Percentiles rank a stretch among this genome's conserved stretches.
Evolutionary conservation across 2,329 filamentous ascomycete species (phyloP).

Genomic region (Fusarium continuum): DNA sequence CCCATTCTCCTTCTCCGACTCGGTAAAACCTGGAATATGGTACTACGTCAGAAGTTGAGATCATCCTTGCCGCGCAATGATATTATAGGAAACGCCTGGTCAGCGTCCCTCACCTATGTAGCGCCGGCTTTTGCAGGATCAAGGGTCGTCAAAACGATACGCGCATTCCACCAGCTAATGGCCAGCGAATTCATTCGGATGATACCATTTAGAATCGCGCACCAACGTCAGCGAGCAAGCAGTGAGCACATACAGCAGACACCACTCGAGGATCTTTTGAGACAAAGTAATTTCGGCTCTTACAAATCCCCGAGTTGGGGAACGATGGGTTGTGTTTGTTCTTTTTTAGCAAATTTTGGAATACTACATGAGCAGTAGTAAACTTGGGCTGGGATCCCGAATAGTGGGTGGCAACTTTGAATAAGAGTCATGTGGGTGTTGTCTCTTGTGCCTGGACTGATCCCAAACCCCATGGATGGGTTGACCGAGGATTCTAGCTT

Average conservation of each 20-base stretch:
- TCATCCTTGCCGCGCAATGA: slow-evolving; percentile 61
- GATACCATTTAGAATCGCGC: slow-evolving; percentile 39
- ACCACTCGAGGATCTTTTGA: slow-evolving; percentile 17
- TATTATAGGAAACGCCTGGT: slow-evolving; percentile 59
- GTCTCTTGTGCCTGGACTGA: slow-evolving; percentile 13
- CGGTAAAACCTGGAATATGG: slow-evolving; percentile 46
- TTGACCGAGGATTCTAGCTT: slow-evolving; percentile 16
- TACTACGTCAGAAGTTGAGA: slow-evolving; percentile 65
- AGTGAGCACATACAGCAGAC: slow-evolving; percentile 56
- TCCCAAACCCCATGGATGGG: slow-evolving; percentile 5
- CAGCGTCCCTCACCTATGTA: slow-evolving; percentile 53
- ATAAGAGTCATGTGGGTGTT: slow-evolving; percentile 16
- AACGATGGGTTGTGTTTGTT: background rate
- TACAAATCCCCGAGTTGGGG: slow-evolving; percentile 2
- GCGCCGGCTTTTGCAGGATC: slow-evolving; percentile 42
- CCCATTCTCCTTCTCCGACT: slow-evolving; percentile 47
- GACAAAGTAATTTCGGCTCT: slow-evolving; percentile 4
- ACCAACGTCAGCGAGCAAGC: slow-evolving; percentile 58
- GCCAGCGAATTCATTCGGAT: slow-evolving; percentile 41
- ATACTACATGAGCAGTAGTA: slow-evolving; percentile 7
- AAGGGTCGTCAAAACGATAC: slow-evolving; percentile 36
- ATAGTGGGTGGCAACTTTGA: slow-evolving; percentile 30
- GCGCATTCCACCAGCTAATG: slow-evolving; percentile 31
- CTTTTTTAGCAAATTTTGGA: background rate
- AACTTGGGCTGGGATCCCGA: slow-evolving; percentile 30